Evolutionary conservation across 306 rosid species (phyloP).

Genomic region (Pyrus pyrifolia): DNA sequence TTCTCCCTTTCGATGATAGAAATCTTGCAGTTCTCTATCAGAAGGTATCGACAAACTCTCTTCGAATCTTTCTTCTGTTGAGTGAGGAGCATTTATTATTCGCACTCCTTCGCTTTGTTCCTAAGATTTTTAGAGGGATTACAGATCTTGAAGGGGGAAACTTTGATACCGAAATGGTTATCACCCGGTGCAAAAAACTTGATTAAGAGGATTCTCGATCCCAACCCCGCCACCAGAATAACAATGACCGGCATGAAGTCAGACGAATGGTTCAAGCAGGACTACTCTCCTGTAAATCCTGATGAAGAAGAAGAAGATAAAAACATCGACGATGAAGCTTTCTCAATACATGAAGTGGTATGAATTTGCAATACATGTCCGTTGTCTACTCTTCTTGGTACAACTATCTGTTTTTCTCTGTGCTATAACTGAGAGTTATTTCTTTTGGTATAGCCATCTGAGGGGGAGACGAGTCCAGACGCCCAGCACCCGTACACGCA

Average conservation of each 20-base stretch:
- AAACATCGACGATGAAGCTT: conserved; percentile 35
- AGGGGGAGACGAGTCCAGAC: conserved; percentile 36
- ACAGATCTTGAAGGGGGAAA: conserved; percentile 74
- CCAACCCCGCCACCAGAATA: conserved; percentile 58
- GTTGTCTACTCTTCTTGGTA: neutral
- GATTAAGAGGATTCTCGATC: conserved; percentile 76
- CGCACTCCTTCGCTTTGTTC: neutral
- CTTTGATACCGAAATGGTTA: conserved; percentile 62
- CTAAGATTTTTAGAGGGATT: conserved; percentile 1
- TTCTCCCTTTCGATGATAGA: conserved; percentile 85
- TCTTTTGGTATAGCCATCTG: conserved; percentile 38
- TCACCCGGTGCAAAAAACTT: conserved; percentile 62
- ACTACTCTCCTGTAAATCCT: conserved; percentile 43
- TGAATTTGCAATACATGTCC: neutral
- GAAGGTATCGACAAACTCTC: conserved; percentile 40
- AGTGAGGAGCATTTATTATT: neutral
- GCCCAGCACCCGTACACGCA: conserved; percentile 28
- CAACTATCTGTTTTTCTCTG: neutral
- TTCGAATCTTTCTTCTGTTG: conserved; percentile 2
- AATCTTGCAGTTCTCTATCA: conserved; percentile 89
- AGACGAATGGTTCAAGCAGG: conserved; percentile 78
- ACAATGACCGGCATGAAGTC: conserved; percentile 58
- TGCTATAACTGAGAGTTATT: conserved; percentile 11
- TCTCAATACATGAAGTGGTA: conserved; percentile 53
- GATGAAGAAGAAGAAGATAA: conserved; percentile 70